These are phyloP conservation scores for Carex cristatella DNA, from an alignment of 176 grass and related monocot genomes.

Conservation along the genomic window DNA sequence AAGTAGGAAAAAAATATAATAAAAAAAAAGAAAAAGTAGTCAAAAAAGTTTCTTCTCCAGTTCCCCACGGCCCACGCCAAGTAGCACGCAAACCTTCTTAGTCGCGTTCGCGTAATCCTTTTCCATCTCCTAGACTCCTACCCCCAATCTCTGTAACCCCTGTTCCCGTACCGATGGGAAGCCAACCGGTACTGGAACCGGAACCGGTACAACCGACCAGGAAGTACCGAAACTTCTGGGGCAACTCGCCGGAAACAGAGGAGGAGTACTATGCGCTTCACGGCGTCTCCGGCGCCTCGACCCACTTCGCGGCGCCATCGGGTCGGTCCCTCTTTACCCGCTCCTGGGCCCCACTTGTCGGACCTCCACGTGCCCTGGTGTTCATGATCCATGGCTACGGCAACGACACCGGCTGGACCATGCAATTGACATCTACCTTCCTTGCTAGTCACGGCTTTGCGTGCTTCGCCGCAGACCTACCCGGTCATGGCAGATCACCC, in stretches of 20 bases:
- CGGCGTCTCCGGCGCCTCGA: slow-evolving; percentile 37
- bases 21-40: not conserved
- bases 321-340: slow-evolving; percentile 62
- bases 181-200: slow-evolving; percentile 11
- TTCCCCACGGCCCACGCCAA: not conserved
- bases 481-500: slow-evolving; percentile 72
- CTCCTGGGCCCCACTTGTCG: slow-evolving; percentile 33
- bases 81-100: not conserved
- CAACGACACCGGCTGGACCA: slow-evolving; percentile 92
- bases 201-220: not conserved
- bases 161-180: slow-evolving; percentile 33
- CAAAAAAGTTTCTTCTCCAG: not conserved
- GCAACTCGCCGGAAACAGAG: slow-evolving; percentile 56
- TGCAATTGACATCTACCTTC: slow-evolving; percentile 75
- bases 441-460: slow-evolving; percentile 67
- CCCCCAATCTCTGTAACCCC: not conserved
- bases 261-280: slow-evolving; percentile 59
- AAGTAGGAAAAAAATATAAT: not conserved
- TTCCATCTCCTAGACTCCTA: not conserved
- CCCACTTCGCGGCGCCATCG: slow-evolving; percentile 43
- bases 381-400: slow-evolving; percentile 96
- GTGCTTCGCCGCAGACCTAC: slow-evolving; percentile 86
- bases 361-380: slow-evolving; percentile 42
- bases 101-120: not conserved
- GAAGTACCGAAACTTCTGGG: slow-evolving; percentile 53